Conservation (phyloP, 371 early-diverging fungal genomes). For the Sporodiniella umbellata region DNA sequence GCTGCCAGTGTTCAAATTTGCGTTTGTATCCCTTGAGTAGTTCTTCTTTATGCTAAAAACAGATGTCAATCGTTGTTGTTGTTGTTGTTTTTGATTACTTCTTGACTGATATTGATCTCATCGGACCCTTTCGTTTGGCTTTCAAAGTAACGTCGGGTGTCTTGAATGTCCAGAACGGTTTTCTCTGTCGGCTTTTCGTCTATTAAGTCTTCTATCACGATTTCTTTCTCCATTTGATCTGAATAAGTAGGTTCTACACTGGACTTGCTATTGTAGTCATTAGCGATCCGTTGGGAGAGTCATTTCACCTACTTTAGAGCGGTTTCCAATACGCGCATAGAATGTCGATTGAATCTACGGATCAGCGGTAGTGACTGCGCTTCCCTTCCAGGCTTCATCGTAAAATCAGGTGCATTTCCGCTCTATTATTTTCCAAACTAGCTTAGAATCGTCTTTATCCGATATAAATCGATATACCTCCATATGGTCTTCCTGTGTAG, state of each 20-base stretch:
- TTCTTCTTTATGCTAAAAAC: conserved; percentile 16
- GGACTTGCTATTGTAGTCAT: not conserved
- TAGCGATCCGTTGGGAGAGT: no score
- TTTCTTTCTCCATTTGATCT: conserved; percentile 50
- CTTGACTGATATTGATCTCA: conserved; percentile 17
- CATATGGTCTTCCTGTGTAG: conserved; percentile 78
- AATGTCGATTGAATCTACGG: conserved; percentile 86
- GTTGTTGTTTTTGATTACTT: not conserved
- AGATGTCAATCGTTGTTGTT: not conserved
- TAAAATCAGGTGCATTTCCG: conserved; percentile 84
- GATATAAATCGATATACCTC: conserved; percentile 43
- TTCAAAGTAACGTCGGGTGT: conserved; percentile 75
- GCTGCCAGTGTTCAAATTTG: conserved; percentile 38
- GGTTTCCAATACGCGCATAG: conserved; percentile 74
- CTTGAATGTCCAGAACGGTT: conserved; percentile 68
- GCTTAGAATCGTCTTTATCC: no score
- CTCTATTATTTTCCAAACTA: conserved; percentile 42
- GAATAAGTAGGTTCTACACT: conserved; percentile 9
- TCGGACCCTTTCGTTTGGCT: conserved; percentile 57
- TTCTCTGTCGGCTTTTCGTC: conserved; percentile 46
- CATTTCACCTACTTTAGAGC: conserved; percentile 32
- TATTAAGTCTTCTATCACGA: conserved; percentile 65
- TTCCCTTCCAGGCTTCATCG: conserved; percentile 79
- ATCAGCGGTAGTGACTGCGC: conserved; percentile 76
- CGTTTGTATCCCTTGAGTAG: conserved; percentile 28